Base-by-base conservation (phyloP, 768 basidiomycete species). In the Cubamyces sp. region DNA sequence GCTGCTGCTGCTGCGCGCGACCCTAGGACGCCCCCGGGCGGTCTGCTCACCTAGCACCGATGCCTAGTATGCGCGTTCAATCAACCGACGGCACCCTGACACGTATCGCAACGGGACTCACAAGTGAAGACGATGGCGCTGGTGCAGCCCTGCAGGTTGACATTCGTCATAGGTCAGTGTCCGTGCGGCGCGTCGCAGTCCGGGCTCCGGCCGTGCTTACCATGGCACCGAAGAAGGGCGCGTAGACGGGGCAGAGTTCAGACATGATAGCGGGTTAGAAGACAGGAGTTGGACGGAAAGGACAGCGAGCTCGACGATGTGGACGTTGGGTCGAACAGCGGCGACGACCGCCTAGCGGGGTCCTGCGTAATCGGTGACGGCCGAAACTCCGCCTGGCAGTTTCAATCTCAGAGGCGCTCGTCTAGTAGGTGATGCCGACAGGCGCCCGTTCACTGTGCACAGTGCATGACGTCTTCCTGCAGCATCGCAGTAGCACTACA, bases 181-280 rank as follows among this genome's bases (percentile, higher is more conserved):
- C n/a, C 28, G 28, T 54, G 18, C n/a, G 56, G 60, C 39, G 28
- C 40, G 19, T 28, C 8, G 5, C 18, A 34, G 18, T 23, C 28
- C 39, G 12, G 42, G 19, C 15, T 5, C 19, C 14, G 77, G 34
- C 34, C 34, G 6, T 34, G 34, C 90, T 73, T 67, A 92, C 94
- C 92, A 97, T 94, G 60, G 91, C 93, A 70, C 94, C 94, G 71
- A 99, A 99, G 83, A 98, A 98, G 68, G 96, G 96, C 60, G 96
- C 92, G 78, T 98, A 98, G 55, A 96, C 94, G 19, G 92, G 92
- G 76, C 92, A 94, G 65, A 90, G 80, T 70, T 94, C 92, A 72
- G 90, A 86, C 87, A 89, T 89, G 62, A 4, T 61, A 51, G 49
- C 37, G 41, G 41, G 40, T n/a, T 26, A 25, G 55, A 64, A 52